Evolutionary conservation across 306 rosid genomes (phyloP).

Genomic region (Vachellia collinsii): DNA sequence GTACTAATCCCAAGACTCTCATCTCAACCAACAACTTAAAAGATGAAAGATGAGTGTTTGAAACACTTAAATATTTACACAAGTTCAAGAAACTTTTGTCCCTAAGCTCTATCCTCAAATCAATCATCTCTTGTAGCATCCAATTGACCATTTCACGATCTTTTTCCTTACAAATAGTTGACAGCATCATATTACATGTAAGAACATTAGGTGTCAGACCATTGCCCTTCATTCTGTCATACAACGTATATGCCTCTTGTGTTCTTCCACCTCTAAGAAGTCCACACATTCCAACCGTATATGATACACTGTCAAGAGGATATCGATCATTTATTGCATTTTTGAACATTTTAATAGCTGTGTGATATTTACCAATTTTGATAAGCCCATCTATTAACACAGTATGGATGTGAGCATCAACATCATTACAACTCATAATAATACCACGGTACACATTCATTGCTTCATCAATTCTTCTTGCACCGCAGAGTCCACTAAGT

Average conservation of each 20-base stretch:
- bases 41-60: conserved; percentile 25
- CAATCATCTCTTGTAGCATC: conserved; percentile 66
- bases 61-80: conserved; percentile 37
- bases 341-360: conserved; percentile 49
- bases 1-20: conserved; percentile 56
- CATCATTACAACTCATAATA: conserved; percentile 36
- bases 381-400: conserved; percentile 51
- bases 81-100: conserved; percentile 47
- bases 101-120: conserved; percentile 49
- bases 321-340: conserved; percentile 39
- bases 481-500: conserved; percentile 60
- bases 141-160: conserved; percentile 41
- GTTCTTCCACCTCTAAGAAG: conserved; percentile 56
- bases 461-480: conserved; percentile 55
- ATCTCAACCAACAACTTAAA: conserved; percentile 50
- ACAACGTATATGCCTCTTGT: conserved; percentile 55
- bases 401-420: conserved; percentile 68
- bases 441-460: conserved; percentile 54
- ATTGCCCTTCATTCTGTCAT: conserved; percentile 54
- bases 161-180: conserved; percentile 45
- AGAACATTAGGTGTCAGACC: conserved; percentile 53
- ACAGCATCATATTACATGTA: conserved; percentile 55
- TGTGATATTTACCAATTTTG: conserved; percentile 50
- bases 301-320: conserved; percentile 56
- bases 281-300: conserved; percentile 54